These are phyloP conservation scores for Talaromyces albobiverticillius DNA, from an alignment of 2,329 filamentous ascomycete genomes.

Conservation along the genomic window DNA sequence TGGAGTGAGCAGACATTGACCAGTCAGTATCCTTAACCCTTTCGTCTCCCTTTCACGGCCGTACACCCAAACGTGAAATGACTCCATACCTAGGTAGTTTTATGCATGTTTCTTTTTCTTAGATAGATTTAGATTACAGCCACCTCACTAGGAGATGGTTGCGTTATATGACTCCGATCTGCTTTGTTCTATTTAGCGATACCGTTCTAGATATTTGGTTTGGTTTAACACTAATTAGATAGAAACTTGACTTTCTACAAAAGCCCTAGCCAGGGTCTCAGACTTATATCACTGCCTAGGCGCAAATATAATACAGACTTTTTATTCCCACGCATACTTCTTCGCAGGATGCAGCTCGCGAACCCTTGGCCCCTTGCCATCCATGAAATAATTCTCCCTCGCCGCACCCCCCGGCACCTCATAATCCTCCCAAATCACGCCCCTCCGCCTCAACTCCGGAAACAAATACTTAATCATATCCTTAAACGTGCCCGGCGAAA, in stretches of 20 bases:
- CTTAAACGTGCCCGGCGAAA: conserved; percentile 52
- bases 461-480: conserved; percentile 51
- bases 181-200: background rate
- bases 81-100: background rate
- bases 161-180: conserved; percentile 3
- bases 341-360: conserved; percentile 10
- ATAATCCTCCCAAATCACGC: conserved; percentile 40
- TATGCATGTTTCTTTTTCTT: background rate
- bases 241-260: too few species aligned
- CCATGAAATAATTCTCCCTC: conserved; percentile 38
- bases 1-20: background rate
- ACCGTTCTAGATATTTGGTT: conserved; percentile 22
- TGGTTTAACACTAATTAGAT: too few species aligned
- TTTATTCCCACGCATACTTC: conserved; percentile 6
- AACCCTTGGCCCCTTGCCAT: conserved; percentile 25
- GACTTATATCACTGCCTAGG: too few species aligned
- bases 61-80: conserved; percentile 6
- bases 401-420: conserved; percentile 35
- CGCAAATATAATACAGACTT: too few species aligned
- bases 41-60: background rate
- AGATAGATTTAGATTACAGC: conserved; percentile 14
- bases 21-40: background rate
- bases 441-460: conserved; percentile 40
- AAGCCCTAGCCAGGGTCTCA: too few species aligned
- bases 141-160: conserved; percentile 10